Conservation (phyloP, 2,329 filamentous ascomycete genomes). For the Alternaria sp. region DNA sequence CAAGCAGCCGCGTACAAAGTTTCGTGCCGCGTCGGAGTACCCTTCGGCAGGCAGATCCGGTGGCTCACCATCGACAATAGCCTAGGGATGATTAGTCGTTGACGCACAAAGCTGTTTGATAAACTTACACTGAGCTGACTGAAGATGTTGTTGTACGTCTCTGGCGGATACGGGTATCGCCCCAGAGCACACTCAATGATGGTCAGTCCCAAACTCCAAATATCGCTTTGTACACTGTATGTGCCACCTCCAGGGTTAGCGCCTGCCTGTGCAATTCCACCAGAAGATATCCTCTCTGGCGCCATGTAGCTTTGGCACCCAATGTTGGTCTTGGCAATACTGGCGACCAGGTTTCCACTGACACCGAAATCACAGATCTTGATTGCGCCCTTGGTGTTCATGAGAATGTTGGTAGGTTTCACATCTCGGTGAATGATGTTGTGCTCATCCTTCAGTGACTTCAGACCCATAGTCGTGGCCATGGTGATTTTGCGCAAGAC, state of each 20-base stretch:
- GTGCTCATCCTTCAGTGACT: constrained; percentile 94
- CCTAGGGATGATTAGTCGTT: constrained; percentile 61
- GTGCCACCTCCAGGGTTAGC: constrained; percentile 77
- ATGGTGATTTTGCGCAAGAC: constrained; percentile 90
- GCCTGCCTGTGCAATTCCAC: constrained; percentile 76
- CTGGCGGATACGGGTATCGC: constrained; percentile 93
- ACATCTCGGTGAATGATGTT: constrained; percentile 99
- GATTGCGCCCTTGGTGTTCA: constrained; percentile 87
- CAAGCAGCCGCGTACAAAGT: constrained; percentile 88
- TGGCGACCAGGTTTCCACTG: constrained; percentile 93
- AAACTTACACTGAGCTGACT: constrained; percentile 88
- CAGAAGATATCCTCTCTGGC: constrained; percentile 90
- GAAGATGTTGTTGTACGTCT: constrained; percentile 98
- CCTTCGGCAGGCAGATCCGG: constrained; percentile 81
- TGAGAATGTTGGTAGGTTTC: constrained; percentile 97
- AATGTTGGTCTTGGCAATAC: constrained; percentile 98
- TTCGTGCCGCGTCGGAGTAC: constrained; percentile 80
- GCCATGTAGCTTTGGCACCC: constrained; percentile 99
- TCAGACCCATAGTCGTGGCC: constrained; percentile 88
- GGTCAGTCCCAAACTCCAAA: constrained; percentile 94
- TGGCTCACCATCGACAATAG: constrained; percentile 96
- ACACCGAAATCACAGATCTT: constrained; percentile 99
- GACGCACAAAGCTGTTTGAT: too few species aligned
- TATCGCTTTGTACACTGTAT: constrained; percentile 97
- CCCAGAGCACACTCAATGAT: constrained; percentile 97